Conservation (phyloP, 257 asterid genomes). For the Datura wrightii region DNA sequence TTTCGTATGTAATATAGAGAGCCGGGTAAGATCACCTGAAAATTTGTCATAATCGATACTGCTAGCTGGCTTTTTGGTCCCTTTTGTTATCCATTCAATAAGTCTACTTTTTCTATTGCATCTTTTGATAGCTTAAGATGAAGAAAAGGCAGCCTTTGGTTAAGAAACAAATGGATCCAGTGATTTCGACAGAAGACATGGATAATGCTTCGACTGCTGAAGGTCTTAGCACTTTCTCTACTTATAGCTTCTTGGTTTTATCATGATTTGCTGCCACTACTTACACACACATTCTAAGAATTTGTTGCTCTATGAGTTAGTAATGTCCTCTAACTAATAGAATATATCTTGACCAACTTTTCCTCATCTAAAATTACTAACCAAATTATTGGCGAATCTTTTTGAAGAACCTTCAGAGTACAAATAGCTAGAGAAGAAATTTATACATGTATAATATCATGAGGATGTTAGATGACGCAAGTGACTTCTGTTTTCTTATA, state of each 20-base stretch:
- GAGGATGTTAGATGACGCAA: not conserved
- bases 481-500: not conserved
- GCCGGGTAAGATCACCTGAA: conserved; percentile 45
- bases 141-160: conserved; percentile 58
- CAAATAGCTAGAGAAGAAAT: conserved; percentile 14
- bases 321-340: not conserved
- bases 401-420: not conserved
- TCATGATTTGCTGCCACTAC: conserved; percentile 13
- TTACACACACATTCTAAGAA: not conserved
- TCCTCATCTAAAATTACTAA: not conserved
- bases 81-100: not conserved
- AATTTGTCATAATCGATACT: not conserved
- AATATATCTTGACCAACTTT: not conserved
- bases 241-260: not conserved
- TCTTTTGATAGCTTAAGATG: conserved; percentile 59
- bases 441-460: not conserved
- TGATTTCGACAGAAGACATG: conserved; percentile 61
- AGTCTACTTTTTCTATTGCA: not conserved
- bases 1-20: conserved; percentile 57
- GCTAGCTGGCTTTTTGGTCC: not conserved
- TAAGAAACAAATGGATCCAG: conserved; percentile 71
- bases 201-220: conserved; percentile 53
- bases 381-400: not conserved
- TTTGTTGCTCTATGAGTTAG: not conserved
- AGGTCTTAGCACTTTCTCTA: conserved; percentile 46